phyloP scores from a whole-genome alignment of 768 basidiomycete species.

The Phlebiopsis gigantea region DNA sequence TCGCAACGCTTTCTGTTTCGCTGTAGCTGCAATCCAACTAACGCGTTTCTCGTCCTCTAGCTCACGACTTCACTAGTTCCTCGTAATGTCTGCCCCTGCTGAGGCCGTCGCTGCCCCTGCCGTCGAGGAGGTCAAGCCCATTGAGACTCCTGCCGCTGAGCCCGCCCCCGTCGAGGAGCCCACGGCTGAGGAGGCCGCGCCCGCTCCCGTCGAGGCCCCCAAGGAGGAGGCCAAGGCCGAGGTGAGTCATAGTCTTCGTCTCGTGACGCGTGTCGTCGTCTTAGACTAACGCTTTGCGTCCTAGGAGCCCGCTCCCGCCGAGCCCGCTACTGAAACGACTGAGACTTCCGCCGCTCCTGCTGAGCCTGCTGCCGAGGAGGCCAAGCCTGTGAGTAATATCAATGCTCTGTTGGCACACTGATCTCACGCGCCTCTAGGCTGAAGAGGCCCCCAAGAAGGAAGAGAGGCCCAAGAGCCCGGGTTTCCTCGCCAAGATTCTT shows the following conservation, averaged over 20 bases:
- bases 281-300: conserved; percentile 1
- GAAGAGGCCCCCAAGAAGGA: conserved; percentile 66
- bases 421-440: conserved; percentile 24
- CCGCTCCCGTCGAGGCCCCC: conserved; percentile 35
- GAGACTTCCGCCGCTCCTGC: conserved; percentile 29
- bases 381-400: conserved; percentile 31
- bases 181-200: conserved; percentile 33
- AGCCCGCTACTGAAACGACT: conserved; percentile 26
- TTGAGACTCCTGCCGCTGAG: conserved; percentile 33
- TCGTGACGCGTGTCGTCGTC: background rate
- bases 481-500: conserved; percentile 71
- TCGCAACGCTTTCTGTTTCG: conserved; percentile 15
- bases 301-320: conserved; percentile 32
- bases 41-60: conserved; percentile 28
- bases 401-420: background rate
- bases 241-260: conserved; percentile 25
- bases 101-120: conserved; percentile 46
- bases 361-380: conserved; percentile 38
- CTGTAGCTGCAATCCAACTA: conserved; percentile 4
- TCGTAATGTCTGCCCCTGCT: conserved; percentile 77
- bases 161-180: conserved; percentile 31
- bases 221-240: conserved; percentile 37
- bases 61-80: conserved; percentile 45
- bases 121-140: conserved; percentile 50
- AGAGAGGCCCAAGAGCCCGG: conserved; percentile 76